These are phyloP conservation scores for Phoenix roebelenii DNA, from an alignment of 176 grass and related monocot species.

Conservation along the genomic window DNA sequence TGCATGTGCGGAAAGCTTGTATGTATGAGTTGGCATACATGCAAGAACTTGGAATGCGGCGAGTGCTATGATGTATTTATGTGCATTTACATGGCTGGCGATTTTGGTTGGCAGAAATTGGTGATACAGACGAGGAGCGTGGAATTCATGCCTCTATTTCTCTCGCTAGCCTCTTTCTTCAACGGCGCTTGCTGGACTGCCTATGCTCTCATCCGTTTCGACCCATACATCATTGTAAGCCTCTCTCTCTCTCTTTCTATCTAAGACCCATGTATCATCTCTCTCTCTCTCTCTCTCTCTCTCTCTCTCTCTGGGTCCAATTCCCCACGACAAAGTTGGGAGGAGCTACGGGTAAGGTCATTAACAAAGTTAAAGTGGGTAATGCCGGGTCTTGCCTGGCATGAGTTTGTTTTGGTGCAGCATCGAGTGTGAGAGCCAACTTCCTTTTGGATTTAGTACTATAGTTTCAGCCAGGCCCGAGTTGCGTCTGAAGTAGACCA, in stretches of 20 bases:
- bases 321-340: too few relatives aligned
- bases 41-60: too few relatives aligned
- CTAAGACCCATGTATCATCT: background rate
- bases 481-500: too few relatives aligned
- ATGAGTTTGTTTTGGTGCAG: too few relatives aligned
- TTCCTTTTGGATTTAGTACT: too few relatives aligned
- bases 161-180: constrained; percentile 70
- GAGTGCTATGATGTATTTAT: background rate
- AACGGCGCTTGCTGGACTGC: constrained; percentile 93
- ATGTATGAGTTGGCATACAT: too few relatives aligned
- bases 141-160: constrained; percentile 89
- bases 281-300: constrained; percentile 8
- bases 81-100: background rate
- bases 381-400: too few relatives aligned
- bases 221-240: constrained; percentile 89
- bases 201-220: constrained; percentile 92
- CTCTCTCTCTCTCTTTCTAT: background rate
- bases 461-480: too few relatives aligned
- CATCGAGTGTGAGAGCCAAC: too few relatives aligned
- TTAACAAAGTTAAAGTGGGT: too few relatives aligned
- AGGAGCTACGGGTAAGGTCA: too few relatives aligned
- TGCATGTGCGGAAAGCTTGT: too few relatives aligned
- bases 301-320: background rate
- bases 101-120: constrained; percentile 57
- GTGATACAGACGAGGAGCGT: constrained; percentile 98